A percentile compares a stretch with the other conserved stretches of the same genome.
phyloP scores from a whole-genome alignment of 768 basidiomycete genomes.

The Nidularia pulvinata region DNA sequence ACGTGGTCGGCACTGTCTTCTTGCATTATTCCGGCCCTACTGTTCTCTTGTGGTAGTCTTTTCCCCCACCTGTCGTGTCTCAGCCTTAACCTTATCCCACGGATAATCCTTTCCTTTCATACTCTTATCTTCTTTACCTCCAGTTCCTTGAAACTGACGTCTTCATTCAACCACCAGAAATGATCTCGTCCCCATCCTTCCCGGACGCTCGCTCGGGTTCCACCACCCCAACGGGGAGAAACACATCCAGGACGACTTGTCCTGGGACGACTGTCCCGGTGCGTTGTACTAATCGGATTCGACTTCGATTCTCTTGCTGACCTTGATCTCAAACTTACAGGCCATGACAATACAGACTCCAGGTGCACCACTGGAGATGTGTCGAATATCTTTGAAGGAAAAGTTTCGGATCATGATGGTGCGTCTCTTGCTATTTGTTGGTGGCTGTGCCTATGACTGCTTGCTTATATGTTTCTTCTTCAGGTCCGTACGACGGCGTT shows the following conservation, averaged over 20 bases:
- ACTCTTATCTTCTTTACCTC: too few relatives aligned
- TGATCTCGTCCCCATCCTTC: conserved; percentile 27
- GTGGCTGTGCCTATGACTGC: background rate
- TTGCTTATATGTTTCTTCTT: background rate
- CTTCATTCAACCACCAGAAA: conserved; percentile 6
- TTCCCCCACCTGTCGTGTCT: too few relatives aligned
- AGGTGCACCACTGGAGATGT: conserved; percentile 46
- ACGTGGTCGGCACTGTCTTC: background rate
- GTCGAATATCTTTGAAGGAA: conserved; percentile 34
- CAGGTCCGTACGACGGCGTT: conserved; percentile 1
- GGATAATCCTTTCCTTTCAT: too few relatives aligned
- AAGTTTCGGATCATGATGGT: conserved; percentile 38
- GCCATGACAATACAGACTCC: conserved; percentile 52
- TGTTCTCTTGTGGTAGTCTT: too few relatives aligned
- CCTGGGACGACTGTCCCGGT: conserved; percentile 23
- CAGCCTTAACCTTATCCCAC: too few relatives aligned
- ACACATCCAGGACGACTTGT: conserved; percentile 28
- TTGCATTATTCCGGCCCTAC: too few relatives aligned
- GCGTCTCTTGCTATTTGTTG: conserved; percentile 4
- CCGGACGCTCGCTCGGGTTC: conserved; percentile 35
- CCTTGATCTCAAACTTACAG: background rate
- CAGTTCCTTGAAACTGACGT: too few relatives aligned
- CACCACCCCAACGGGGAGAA: conserved; percentile 38
- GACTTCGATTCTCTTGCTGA: background rate
- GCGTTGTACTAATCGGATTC: background rate